These are phyloP conservation scores for Keithomyces neogunnii DNA, from an alignment of 2,329 filamentous ascomycete genomes.

Conservation along the genomic window DNA sequence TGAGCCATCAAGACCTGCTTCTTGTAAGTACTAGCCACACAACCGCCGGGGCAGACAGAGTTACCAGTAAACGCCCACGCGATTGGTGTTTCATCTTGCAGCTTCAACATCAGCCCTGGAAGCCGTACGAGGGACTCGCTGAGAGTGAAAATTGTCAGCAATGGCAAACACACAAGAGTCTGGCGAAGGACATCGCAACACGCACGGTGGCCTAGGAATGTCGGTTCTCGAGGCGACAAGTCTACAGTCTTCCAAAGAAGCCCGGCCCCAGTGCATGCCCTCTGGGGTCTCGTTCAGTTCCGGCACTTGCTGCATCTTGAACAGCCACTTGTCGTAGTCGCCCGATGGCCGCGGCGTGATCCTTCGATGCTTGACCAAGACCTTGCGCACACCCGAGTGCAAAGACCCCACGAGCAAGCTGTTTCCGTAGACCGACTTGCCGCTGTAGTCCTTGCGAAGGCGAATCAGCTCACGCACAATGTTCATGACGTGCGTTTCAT, in stretches of 20 bases:
- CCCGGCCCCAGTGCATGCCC: conserved; percentile 46
- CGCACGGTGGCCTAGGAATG: conserved; percentile 46
- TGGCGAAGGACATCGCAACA: background rate
- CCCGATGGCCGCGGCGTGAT: conserved; percentile 19
- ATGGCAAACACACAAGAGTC: no score
- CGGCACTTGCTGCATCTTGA: conserved; percentile 38
- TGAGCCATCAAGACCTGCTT: conserved; percentile 49
- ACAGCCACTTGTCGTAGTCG: conserved; percentile 50
- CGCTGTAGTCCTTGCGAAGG: conserved; percentile 16
- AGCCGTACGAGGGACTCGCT: conserved; percentile 34
- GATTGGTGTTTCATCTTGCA: conserved; percentile 38
- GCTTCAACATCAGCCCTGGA: conserved; percentile 38
- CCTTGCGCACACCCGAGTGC: conserved; percentile 18
- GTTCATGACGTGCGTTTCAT: conserved; percentile 24
- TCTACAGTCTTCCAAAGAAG: conserved; percentile 43
- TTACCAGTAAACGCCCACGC: conserved; percentile 56
- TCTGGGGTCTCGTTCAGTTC: conserved; percentile 20
- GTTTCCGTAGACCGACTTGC: conserved; percentile 10
- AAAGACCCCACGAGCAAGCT: conserved; percentile 29
- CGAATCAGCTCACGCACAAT: conserved; percentile 20
- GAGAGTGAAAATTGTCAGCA: no score
- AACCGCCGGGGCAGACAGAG: background rate
- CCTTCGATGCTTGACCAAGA: conserved; percentile 17
- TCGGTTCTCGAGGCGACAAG: conserved; percentile 46
- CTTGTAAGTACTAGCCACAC: no score